Evolutionary conservation across 805 yeast species (phyloP).

Genomic region (Barnettozyma sucrosica): DNA sequence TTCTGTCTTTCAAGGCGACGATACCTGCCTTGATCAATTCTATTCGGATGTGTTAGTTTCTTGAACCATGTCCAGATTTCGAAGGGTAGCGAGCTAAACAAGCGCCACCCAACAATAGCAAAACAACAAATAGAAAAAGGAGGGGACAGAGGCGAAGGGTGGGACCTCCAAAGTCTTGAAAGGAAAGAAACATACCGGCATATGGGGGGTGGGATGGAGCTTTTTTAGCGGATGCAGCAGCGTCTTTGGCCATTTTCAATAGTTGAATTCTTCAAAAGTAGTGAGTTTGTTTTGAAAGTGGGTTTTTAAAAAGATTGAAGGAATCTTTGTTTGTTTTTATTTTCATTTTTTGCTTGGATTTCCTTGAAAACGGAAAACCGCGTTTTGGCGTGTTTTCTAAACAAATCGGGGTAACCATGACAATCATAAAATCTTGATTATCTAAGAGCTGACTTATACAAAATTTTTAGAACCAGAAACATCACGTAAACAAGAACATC

Average conservation of each 20-base stretch:
- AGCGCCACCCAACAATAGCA: not conserved
- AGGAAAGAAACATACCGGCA: conserved; percentile 19
- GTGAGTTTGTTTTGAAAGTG: conserved; percentile 4
- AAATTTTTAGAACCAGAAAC: too few species aligned
- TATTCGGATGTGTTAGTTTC: conserved; percentile 11
- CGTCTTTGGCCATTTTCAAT: conserved; percentile 20
- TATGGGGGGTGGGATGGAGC: conserved; percentile 25
- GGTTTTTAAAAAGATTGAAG: conserved; percentile 7
- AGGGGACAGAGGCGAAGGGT: too few species aligned
- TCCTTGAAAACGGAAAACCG: not conserved
- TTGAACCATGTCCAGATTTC: not conserved
- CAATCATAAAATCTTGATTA: not conserved
- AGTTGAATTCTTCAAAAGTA: not conserved
- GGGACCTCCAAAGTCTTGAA: not conserved
- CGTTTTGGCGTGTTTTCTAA: conserved; percentile 3
- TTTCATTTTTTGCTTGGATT: not conserved
- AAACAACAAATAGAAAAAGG: not conserved
- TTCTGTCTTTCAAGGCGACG: conserved; percentile 67
- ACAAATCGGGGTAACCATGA: conserved; percentile 3
- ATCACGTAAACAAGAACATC: not conserved
- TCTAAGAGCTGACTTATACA: not conserved
- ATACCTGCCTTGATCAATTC: conserved; percentile 50
- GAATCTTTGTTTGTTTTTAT: not conserved
- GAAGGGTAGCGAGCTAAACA: not conserved
- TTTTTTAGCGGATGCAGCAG: conserved; percentile 21